Evolutionary conservation across 371 early-diverging fungal species (phyloP).

Genomic region (Blakeslea trispora): DNA sequence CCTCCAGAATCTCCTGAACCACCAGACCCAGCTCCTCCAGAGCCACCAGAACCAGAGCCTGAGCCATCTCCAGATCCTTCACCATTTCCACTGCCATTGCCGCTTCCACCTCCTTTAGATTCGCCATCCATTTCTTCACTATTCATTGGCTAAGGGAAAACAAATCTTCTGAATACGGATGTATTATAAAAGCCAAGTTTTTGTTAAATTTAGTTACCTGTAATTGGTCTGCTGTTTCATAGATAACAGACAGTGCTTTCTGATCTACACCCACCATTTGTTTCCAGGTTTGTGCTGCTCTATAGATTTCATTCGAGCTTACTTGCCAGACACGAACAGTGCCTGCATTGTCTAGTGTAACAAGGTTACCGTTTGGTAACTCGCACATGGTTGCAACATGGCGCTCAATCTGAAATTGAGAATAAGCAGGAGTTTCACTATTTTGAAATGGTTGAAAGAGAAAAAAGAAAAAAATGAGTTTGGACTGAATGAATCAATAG

Average conservation of each 20-base stretch:
- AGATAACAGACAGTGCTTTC: conserved; percentile 62
- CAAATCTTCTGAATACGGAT: too few relatives aligned
- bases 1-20: conserved; percentile 34
- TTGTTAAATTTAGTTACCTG: conserved; percentile 21
- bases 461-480: neutral
- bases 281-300: conserved; percentile 72
- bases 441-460: neutral
- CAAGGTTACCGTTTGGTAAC: conserved; percentile 62
- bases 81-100: conserved; percentile 34
- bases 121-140: conserved; percentile 29
- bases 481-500: too few relatives aligned
- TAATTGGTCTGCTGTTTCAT: conserved; percentile 52
- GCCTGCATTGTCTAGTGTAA: conserved; percentile 70
- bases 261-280: conserved; percentile 75
- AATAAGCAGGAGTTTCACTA: conserved; percentile 46
- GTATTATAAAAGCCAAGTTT: neutral
- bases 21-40: conserved; percentile 29
- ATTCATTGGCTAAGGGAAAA: conserved; percentile 3
- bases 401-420: conserved; percentile 55
- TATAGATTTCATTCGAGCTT: conserved; percentile 53
- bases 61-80: conserved; percentile 21
- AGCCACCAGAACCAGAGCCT: conserved; percentile 38
- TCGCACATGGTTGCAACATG: conserved; percentile 63
- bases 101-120: conserved; percentile 43
- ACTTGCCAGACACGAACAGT: conserved; percentile 74